Base-by-base conservation (phyloP, 352 stramenopile species). In the Phytopythium mirpurense region DNA sequence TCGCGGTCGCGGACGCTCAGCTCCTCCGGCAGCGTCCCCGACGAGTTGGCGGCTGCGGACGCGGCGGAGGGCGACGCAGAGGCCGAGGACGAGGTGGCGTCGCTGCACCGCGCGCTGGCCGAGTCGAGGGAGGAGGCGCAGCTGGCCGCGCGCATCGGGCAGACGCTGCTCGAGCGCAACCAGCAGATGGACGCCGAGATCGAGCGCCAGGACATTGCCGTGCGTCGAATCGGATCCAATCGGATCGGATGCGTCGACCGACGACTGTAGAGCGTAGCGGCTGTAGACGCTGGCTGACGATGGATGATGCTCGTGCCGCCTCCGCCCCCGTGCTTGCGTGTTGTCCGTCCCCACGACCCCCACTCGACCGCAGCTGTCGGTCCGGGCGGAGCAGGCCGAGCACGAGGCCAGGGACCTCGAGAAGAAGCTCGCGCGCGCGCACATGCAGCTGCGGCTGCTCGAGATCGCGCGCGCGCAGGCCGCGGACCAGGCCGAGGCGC, bases 351-450 rank as follows among this genome's bases (percentile, higher is more conserved):
- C n/a, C n/a, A n/a, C n/a, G n/a, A n/a, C n/a, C n/a, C n/a, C n/a
- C n/a, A n/a, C n/a, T n/a, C n/a, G n/a, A n/a, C n/a, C n/a, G 16
- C 35, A 76, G 68, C 50, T 82, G 2, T 49, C 68, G 32, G 55
- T 59, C n/a, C 63, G 68, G 15, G 71, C 67, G 6, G 68, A 82
- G 42, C 61, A 50, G n/a, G 71, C 71, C 5, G 71, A 82, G 58
- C 60, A 68, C 10, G 68, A 78, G 56, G 59, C 71, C 19, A 63
- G 65, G 35, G 64, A 66, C 16, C 60, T 82, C 16, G 60, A 77
- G 55, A 26, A 32, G 10, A 78, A 72, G 34, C 54, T 82, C 36
- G 57, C 52, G 19, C 45, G 48, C 5, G 63, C 63, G n/a, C 58
- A 68, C 21, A 51, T 42, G 10, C 68, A 78, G 43, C 69, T 76